These are phyloP conservation scores for Russula griseocarnosa DNA, from an alignment of 768 basidiomycete species.

Conservation along the genomic window DNA sequence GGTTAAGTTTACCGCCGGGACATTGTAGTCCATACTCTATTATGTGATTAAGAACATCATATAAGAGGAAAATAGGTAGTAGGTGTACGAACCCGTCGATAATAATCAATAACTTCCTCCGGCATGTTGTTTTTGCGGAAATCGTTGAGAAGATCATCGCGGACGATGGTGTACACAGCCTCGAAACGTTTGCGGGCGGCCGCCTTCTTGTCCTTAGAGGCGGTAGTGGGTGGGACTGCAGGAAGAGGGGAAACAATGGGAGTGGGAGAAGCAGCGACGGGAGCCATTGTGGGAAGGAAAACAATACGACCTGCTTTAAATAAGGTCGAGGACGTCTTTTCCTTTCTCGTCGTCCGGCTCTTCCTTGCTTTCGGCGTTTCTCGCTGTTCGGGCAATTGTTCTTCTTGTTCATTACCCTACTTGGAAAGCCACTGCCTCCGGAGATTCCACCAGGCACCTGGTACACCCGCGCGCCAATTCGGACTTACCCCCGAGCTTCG, in stretches of 20 bases:
- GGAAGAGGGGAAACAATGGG: not conserved
- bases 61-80: not conserved
- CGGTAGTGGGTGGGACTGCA: not conserved
- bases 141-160: conserved; percentile 71
- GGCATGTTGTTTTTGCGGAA: conserved; percentile 75
- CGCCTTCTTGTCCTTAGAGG: conserved; percentile 21
- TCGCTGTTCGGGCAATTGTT: not conserved
- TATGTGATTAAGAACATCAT: conserved; percentile 9
- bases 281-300: conserved; percentile 14
- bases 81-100: conserved; percentile 53
- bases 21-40: conserved; percentile 87
- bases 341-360: conserved; percentile 1
- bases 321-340: not conserved
- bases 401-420: not conserved
- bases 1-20: conserved; percentile 97
- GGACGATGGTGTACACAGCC: conserved; percentile 63
- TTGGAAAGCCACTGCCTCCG: too few species aligned
- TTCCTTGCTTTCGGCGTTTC: not conserved
- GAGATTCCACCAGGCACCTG: too few species aligned
- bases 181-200: conserved; percentile 60
- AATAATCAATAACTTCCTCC: conserved; percentile 81
- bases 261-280: conserved; percentile 16
- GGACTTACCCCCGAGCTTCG: not conserved
- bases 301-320: not conserved
- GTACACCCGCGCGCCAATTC: not conserved